Evolutionary conservation across 495 filamentous ascomycete species (phyloP).

Genomic region (Podospora sp.): DNA sequence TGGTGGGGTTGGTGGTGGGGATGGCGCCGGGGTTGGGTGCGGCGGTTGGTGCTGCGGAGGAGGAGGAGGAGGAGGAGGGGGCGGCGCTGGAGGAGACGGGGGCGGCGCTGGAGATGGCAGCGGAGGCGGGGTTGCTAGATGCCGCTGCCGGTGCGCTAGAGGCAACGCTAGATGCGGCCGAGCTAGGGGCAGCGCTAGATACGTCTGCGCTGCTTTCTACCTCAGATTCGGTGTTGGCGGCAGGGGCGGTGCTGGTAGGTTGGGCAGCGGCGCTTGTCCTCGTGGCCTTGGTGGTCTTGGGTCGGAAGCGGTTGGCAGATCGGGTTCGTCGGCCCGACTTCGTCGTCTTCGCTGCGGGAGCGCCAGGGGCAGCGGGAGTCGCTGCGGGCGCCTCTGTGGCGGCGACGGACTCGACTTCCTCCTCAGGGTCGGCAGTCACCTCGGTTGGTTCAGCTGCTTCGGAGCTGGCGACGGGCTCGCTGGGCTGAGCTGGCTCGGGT

Average conservation of each 20-base stretch:
- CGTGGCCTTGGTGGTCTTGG: constrained; percentile 13
- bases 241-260: constrained; percentile 10
- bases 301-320: not conserved
- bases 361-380: not conserved
- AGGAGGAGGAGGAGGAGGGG: not conserved
- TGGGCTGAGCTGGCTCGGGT: not conserved
- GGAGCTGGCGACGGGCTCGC: not conserved
- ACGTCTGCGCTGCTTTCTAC: not conserved
- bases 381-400: not conserved
- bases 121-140: not conserved
- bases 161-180: not conserved
- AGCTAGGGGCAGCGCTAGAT: not conserved
- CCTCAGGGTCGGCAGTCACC: no score
- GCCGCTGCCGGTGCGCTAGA: no score
- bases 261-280: constrained; percentile 19
- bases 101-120: constrained; percentile 4
- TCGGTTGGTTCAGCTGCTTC: not conserved
- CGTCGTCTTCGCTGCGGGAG: not conserved
- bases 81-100: constrained; percentile 5
- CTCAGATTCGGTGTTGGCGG: not conserved
- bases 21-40: constrained; percentile 27
- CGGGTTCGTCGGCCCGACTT: not conserved
- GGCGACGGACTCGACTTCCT: not conserved
- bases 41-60: constrained; percentile 2
- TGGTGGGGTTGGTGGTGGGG: constrained; percentile 46